A percentile compares a stretch with the other conserved stretches of the same genome.
phyloP scores from a whole-genome alignment of 441 rosid species.

The Populus hybrid region DNA sequence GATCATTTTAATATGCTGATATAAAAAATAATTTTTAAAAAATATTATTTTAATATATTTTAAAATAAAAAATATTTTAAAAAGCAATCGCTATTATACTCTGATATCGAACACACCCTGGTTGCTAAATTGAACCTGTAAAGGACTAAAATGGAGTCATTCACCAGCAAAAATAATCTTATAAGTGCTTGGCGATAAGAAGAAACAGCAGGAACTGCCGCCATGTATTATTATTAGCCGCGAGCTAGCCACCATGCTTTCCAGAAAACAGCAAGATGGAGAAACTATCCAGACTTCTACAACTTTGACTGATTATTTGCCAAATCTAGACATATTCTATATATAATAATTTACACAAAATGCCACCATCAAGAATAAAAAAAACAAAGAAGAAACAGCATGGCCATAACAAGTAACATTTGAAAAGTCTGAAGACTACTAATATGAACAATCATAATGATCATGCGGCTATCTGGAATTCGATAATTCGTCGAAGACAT shows the following conservation, averaged over 20 bases:
- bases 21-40: too few species aligned
- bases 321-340: background rate
- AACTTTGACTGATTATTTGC: background rate
- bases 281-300: background rate
- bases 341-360: conserved; percentile 9
- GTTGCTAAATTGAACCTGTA: too few species aligned
- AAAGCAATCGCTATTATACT: too few species aligned
- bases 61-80: too few species aligned
- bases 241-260: background rate
- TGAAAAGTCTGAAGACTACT: background rate
- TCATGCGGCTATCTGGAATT: background rate
- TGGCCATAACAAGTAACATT: background rate
- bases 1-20: too few species aligned
- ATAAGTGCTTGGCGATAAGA: background rate
- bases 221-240: background rate
- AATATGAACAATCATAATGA: background rate
- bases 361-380: background rate
- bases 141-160: background rate
- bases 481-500: background rate
- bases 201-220: background rate
- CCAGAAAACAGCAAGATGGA: too few species aligned
- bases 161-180: background rate
- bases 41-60: too few species aligned
- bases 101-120: too few species aligned
- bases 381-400: background rate